These are phyloP conservation scores for Blastobotrys attinorum DNA, from an alignment of 805 yeast species.

Conservation along the genomic window DNA sequence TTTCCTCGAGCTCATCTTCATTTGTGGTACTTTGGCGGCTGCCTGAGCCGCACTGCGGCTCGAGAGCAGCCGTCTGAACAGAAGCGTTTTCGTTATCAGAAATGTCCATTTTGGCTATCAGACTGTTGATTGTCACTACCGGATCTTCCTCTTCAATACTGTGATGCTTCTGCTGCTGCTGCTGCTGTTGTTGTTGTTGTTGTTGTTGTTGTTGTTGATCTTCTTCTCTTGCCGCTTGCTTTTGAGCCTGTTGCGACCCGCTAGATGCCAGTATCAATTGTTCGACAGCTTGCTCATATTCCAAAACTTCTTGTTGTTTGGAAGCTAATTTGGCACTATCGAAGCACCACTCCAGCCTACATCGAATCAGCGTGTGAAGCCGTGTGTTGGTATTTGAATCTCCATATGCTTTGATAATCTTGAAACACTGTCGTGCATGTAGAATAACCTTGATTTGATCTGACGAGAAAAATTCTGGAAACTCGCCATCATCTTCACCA, in stretches of 20 bases:
- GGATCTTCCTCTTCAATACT: too few relatives aligned
- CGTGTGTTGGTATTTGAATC: neutral
- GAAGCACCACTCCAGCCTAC: constrained; percentile 2
- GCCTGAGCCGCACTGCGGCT: too few relatives aligned
- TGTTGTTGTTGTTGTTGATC: neutral
- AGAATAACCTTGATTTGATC: neutral
- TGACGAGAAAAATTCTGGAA: neutral
- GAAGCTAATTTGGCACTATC: neutral
- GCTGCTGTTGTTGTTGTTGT: neutral
- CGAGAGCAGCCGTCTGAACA: too few relatives aligned
- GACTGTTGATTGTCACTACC: neutral
- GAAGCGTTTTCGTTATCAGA: neutral
- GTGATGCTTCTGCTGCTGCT: neutral
- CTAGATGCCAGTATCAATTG: neutral
- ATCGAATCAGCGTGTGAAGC: neutral
- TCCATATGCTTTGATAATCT: neutral
- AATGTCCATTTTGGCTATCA: neutral
- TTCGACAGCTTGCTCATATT: neutral
- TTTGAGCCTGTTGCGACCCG: neutral
- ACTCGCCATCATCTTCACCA: constrained; percentile 1
- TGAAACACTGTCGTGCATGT: constrained; percentile 1
- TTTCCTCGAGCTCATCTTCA: neutral
- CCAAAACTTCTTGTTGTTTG: neutral
- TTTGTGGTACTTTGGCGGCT: too few relatives aligned
- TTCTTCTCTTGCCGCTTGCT: neutral